phyloP scores from a whole-genome alignment of 2,329 filamentous ascomycete species.

The Juglanconis oblonga region DNA sequence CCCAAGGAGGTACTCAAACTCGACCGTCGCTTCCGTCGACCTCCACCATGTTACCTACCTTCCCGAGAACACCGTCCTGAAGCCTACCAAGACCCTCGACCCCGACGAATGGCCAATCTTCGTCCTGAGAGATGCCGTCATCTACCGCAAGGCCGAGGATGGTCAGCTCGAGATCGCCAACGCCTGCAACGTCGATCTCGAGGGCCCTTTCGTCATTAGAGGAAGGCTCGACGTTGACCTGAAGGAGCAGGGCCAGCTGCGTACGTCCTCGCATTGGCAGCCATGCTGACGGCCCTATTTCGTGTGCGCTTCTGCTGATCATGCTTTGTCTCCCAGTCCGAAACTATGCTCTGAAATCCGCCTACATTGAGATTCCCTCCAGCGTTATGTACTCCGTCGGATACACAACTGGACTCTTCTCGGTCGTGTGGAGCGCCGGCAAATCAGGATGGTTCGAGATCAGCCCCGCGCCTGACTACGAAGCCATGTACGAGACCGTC shows the following conservation, averaged over 20 bases:
- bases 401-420: conserved; percentile 40
- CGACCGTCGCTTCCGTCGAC: conserved; percentile 43
- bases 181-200: conserved; percentile 56
- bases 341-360: conserved; percentile 28
- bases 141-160: conserved; percentile 47
- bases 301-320: conserved; percentile 1
- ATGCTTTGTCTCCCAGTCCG: conserved; percentile 27
- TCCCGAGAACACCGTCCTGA: conserved; percentile 35
- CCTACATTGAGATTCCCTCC: conserved; percentile 54
- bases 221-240: conserved; percentile 53
- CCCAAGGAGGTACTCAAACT: conserved; percentile 39
- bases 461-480: conserved; percentile 55
- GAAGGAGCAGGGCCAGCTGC: conserved; percentile 30
- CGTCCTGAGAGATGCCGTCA: conserved; percentile 56
- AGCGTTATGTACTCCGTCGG: conserved; percentile 52
- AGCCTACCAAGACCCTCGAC: conserved; percentile 29
- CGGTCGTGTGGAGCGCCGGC: conserved; percentile 65
- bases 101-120: conserved; percentile 60
- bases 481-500: conserved; percentile 55
- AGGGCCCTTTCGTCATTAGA: conserved; percentile 59
- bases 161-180: conserved; percentile 51
- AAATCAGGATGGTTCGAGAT: conserved; percentile 68
- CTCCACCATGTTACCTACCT: conserved; percentile 29
- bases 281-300: background rate
- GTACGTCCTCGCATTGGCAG: conserved; percentile 29